Evolutionary conservation across 2,329 filamentous ascomycete genomes (phyloP), one percentile per base, ranked within the genome.

Genomic region (Colletotrichum costaricense): DNA sequence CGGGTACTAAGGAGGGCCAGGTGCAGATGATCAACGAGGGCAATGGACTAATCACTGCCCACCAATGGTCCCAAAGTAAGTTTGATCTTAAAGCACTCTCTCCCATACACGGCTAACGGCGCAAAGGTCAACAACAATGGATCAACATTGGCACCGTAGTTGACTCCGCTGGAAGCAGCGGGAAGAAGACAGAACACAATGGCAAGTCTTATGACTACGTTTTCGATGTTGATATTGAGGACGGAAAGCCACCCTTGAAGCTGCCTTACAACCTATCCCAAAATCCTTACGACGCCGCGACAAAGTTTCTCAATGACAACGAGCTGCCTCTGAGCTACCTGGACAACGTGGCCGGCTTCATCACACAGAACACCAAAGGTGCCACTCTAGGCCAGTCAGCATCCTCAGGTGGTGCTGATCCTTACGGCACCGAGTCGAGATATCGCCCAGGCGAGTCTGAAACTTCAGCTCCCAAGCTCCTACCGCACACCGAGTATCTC

Each of bases 121-220:
- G 14, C 11, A 12, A 67, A 83, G 85, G 89, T 75, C 88, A 92
- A 74, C 88, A 91, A 64, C 88, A 95, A 80, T 98, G 95, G 95
- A 87, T 95, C 70, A 93, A 93, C 75, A 93, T 98, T 9, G 97
- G 97, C n/a, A 97, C 95, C 0, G 95, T 99, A 0, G 97, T 98
- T 12, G 95, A 97, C 77, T 91, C 95, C 4, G 94, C 93, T 5
- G 95, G 93, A 49, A 97, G 95, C 80, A 94, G 92, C 76, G 94
- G 94, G 12, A 91, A 91, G 72, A 95, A 95, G 83, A 90, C 91
- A 8, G 88, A 92, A 71, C 93, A 96, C 80, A 87, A 94, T 1
- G 96, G 96, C 38, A 91, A 97, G 80, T 94, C 96, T 74, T 99
- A 97, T 81, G 97, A 99, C 80, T 98, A 93, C 78, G 95, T 99